These are phyloP conservation scores for Daedalea quercina DNA, from an alignment of 768 basidiomycete genomes.

Conservation along the genomic window DNA sequence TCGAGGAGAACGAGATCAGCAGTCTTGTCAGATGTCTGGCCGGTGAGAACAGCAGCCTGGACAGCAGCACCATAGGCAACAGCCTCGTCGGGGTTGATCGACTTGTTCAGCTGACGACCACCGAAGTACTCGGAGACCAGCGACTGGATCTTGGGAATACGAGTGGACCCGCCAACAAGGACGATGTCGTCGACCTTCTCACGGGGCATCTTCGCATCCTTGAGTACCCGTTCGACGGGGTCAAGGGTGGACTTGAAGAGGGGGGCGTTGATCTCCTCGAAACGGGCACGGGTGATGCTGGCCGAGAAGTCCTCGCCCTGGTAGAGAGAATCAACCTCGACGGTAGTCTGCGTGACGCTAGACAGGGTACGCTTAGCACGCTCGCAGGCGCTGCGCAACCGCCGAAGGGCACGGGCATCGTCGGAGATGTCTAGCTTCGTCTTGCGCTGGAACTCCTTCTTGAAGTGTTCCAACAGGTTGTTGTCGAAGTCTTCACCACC, in stretches of 20 bases:
- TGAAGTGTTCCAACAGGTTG: slow-evolving; percentile 96
- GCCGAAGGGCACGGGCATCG: slow-evolving; percentile 93
- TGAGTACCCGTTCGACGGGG: slow-evolving; percentile 97
- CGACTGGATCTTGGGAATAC: slow-evolving; percentile 98
- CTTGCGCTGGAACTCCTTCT: slow-evolving; percentile 98
- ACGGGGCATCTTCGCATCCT: slow-evolving; percentile 96
- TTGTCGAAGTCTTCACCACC: slow-evolving; percentile 99
- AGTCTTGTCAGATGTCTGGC: slow-evolving; percentile 98
- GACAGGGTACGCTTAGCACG: slow-evolving; percentile 99
- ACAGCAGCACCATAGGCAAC: slow-evolving; percentile 99
- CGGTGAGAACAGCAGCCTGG: slow-evolving; percentile 97
- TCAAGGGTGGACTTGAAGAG: slow-evolving; percentile 97
- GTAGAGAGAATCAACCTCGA: slow-evolving; percentile 98
- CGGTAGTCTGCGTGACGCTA: slow-evolving; percentile 96
- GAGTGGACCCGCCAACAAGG: slow-evolving; percentile 98
- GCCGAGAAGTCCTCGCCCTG: slow-evolving; percentile 98
- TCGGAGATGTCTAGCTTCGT: slow-evolving; percentile 95
- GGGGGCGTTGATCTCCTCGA: slow-evolving; percentile 97
- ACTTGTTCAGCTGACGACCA: slow-evolving; percentile 98
- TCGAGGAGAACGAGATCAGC: slow-evolving; percentile 97
- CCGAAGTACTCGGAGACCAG: slow-evolving; percentile 98
- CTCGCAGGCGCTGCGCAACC: slow-evolving; percentile 95
- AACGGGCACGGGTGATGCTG: slow-evolving; percentile 98
- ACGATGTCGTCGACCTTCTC: slow-evolving; percentile 99
- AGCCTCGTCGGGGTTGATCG: slow-evolving; percentile 99